Evolutionary conservation across 169 alveolate species (phyloP), one percentile per base, ranked within the genome.

Genomic region (Plasmodium blacklocki): DNA sequence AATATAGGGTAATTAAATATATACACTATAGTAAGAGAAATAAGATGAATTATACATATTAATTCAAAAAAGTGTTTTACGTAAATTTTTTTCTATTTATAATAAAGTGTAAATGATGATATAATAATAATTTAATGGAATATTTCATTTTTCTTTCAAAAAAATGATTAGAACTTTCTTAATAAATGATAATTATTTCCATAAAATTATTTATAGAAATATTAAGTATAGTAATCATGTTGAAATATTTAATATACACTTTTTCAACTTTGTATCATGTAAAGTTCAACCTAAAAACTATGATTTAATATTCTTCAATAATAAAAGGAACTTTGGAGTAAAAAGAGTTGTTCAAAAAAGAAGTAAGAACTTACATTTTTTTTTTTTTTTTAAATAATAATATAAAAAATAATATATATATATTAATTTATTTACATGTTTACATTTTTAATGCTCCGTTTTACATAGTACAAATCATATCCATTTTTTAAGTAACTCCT

Each of bases 261-360:
- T 78, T 66, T 63, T 76, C 67, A 78, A 26, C 32, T 39, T 64
- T 14, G 75, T 66, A 23, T 54, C 62, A 66, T 78, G 89, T 67
- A 66, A 66, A 52, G 45, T 71, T 29, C 78, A 26, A 3, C 76
- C 60, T 15, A 39, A 43, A 78, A 58, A 66, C 26, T 47, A 26
- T 49, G 76, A 63, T 50, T 70, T 12, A 49, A 29, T 60, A 64
- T 78, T 78, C 54, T 70, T 32, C 60, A 64, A 43, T 78, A 70
- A 78, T 32, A 78, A 78, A 64, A 78, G 54, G 39, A 64, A 32
- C 67, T 78, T 78, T 21, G 89, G 89, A 59, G 89, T 78, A 78
- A 78, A 78, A 78, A 78, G 89, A 78, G 89, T 78, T 47, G 80
- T 78, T 66, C 89, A 78, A 59, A 78, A 78, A 67, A 78, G 89